These are phyloP conservation scores for Arthrobotrys entomopaga DNA, from an alignment of 2,329 filamentous ascomycete genomes.

Conservation along the genomic window DNA sequence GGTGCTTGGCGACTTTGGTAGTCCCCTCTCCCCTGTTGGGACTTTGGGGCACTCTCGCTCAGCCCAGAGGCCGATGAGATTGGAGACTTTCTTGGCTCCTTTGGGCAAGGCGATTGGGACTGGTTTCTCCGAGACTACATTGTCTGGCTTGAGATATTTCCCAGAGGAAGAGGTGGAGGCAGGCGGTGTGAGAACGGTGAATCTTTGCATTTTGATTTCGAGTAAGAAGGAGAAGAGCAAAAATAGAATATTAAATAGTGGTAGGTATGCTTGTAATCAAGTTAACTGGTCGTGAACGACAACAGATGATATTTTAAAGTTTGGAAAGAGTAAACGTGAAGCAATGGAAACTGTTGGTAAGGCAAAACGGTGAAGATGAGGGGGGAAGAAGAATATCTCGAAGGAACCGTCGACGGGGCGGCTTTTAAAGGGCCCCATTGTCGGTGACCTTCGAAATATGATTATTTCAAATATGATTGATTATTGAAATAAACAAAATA, in stretches of 20 bases:
- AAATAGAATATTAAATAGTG: neutral
- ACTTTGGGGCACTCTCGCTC: slow-evolving; percentile 7
- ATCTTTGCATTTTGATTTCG: slow-evolving; percentile 13
- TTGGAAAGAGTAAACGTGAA: neutral
- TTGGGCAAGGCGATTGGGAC: slow-evolving; percentile 25
- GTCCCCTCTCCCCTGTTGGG: slow-evolving; percentile 1
- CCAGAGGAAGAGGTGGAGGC: slow-evolving; percentile 10
- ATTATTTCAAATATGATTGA: slow-evolving; percentile 21
- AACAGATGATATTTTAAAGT: slow-evolving; percentile 2
- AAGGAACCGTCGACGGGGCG: slow-evolving; percentile 1
- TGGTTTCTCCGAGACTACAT: neutral
- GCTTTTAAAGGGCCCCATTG: slow-evolving; percentile 9
- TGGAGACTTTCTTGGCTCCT: slow-evolving; percentile 29
- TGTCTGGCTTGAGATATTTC: slow-evolving; percentile 5
- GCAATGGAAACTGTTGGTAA: slow-evolving; percentile 23
- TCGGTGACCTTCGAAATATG: slow-evolving; percentile 4
- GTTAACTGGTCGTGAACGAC: slow-evolving; percentile 1
- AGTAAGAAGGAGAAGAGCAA: neutral
- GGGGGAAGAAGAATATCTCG: slow-evolving; percentile 3
- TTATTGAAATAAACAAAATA: slow-evolving; percentile 28
- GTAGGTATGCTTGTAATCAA: slow-evolving; percentile 3
- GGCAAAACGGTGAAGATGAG: slow-evolving; percentile 24
- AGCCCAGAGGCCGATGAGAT: slow-evolving; percentile 32
- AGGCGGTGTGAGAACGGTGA: neutral
- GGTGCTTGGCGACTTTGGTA: neutral